Conservation (phyloP, 2,329 filamentous ascomycete genomes). For the Alternaria incomplexa region DNA sequence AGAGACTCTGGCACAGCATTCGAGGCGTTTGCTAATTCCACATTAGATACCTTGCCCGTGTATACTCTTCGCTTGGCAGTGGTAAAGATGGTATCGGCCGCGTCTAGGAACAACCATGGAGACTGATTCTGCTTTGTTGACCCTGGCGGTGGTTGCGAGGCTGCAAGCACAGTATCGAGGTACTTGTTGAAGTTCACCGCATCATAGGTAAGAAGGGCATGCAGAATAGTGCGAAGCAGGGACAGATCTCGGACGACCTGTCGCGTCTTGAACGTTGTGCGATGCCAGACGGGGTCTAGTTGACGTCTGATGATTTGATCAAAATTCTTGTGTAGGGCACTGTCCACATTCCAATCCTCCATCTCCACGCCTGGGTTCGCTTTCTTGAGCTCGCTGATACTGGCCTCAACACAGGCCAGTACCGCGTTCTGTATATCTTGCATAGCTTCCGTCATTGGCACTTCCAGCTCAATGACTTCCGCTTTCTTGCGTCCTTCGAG, state of each 20-base stretch:
- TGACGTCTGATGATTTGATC: constrained; percentile 87
- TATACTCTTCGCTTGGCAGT: constrained; percentile 90
- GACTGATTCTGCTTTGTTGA: constrained; percentile 88
- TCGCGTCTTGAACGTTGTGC: constrained; percentile 91
- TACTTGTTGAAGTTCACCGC: constrained; percentile 91
- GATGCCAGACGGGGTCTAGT: constrained; percentile 95
- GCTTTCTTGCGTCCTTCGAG: constrained; percentile 91
- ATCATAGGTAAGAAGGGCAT: constrained; percentile 82
- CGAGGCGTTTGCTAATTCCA: constrained; percentile 55
- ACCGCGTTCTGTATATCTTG: constrained; percentile 90
- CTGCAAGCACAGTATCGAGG: constrained; percentile 90
- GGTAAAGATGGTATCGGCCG: constrained; percentile 91
- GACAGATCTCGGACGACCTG: constrained; percentile 92
- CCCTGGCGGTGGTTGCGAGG: constrained; percentile 85
- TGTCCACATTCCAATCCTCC: constrained; percentile 96
- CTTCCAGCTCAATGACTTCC: constrained; percentile 95
- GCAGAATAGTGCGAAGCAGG: constrained; percentile 80
- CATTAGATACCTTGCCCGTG: constrained; percentile 70
- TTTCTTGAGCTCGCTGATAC: constrained; percentile 92
- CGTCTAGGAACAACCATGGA: constrained; percentile 95
- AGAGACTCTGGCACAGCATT: constrained; percentile 65
- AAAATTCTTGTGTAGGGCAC: constrained; percentile 89
- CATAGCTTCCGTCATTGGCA: constrained; percentile 96
- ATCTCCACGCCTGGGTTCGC: constrained; percentile 88
- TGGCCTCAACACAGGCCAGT: constrained; percentile 94